phyloP scores from a whole-genome alignment of 1,284 basidiomycete genomes.

The Pholiota adiposa region DNA sequence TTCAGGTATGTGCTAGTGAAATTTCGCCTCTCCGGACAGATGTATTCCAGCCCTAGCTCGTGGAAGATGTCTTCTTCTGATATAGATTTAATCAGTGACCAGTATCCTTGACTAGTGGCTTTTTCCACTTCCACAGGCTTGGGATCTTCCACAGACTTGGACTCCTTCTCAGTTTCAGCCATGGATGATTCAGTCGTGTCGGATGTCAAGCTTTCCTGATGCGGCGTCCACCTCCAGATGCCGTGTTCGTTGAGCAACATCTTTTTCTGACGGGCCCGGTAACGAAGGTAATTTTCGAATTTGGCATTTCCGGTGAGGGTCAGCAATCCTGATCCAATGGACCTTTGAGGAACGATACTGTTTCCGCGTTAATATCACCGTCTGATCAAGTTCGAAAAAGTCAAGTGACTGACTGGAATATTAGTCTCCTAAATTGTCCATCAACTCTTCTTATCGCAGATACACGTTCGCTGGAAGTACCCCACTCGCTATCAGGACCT shows the following conservation, averaged over 20 bases:
- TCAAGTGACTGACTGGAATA: constrained; percentile 45
- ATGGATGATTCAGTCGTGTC: neutral
- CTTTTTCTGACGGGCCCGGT: constrained; percentile 45
- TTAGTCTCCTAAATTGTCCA: constrained; percentile 44
- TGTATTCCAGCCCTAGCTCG: constrained; percentile 46
- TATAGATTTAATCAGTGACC: constrained; percentile 46
- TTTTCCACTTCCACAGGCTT: neutral
- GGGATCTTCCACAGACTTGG: neutral
- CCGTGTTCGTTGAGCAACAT: constrained; percentile 60
- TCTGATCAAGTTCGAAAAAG: neutral
- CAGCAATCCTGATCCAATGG: constrained; percentile 53
- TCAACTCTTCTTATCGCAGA: constrained; percentile 32
- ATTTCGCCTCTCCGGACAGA: constrained; percentile 48
- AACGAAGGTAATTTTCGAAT: constrained; percentile 45
- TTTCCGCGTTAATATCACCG: neutral
- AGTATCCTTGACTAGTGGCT: constrained; percentile 34
- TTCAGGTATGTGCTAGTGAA: constrained; percentile 23
- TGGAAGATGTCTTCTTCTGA: constrained; percentile 50
- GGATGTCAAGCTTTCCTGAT: neutral
- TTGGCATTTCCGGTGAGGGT: constrained; percentile 54
- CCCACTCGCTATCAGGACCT: constrained; percentile 28
- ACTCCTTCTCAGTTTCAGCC: neutral
- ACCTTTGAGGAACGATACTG: constrained; percentile 54
- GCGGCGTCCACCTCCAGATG: constrained; percentile 54
- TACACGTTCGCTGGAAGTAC: constrained; percentile 30